Base-by-base conservation (phyloP, 192 early-diverging fungal genomes). In the Umbelopsis ramanniana region DNA sequence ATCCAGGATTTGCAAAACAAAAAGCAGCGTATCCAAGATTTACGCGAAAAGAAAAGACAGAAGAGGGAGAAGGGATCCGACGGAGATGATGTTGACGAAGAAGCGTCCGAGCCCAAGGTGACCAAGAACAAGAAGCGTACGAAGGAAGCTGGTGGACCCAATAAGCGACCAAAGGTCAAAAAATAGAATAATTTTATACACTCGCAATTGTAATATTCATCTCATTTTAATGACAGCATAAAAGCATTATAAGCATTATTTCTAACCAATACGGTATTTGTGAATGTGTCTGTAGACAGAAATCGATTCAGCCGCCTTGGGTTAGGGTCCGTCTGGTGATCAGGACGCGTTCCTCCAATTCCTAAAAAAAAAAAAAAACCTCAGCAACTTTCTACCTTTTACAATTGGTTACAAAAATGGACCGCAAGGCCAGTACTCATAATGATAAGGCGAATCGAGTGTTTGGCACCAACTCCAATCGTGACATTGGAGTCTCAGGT, bases 51-150 rank as follows among this genome's bases (percentile, higher is more conserved):
- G 71, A 74, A 77, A 72, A 74, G 77, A 53, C 78, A 82, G 19
- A 81, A 86, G 54, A 70, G 89, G 70, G 86, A 83, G 19, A 73
- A 82, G 63, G 73, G 70, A 47, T 26, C 50, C 74, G 66, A 79
- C 73, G 63, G 71, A 74, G 67, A 72, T 46, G 83, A 82, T 63
- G 67, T 73, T 55, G 72, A 76, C 26, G 53, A 66, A 29, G n/a
- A 37, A 33, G 4, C 24, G 11, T 9, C 17, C 29, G 35, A 35
- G 11, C 37, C 26, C 12, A 43, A 43, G 8, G 8, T 12, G 11
- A 5, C 40, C 40, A 63, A 63, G 19, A 19, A 26, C 57, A 63
- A 37, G 33, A 63, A 63, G n/a, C 57, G 57, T 14, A 17, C 33
- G 4, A 29, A 63, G 33, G 17, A 29, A 37, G 33, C 57, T 15